These are phyloP conservation scores for Xylariomycetidae sp. DNA, from an alignment of 2,329 filamentous ascomycete genomes.

Conservation along the genomic window DNA sequence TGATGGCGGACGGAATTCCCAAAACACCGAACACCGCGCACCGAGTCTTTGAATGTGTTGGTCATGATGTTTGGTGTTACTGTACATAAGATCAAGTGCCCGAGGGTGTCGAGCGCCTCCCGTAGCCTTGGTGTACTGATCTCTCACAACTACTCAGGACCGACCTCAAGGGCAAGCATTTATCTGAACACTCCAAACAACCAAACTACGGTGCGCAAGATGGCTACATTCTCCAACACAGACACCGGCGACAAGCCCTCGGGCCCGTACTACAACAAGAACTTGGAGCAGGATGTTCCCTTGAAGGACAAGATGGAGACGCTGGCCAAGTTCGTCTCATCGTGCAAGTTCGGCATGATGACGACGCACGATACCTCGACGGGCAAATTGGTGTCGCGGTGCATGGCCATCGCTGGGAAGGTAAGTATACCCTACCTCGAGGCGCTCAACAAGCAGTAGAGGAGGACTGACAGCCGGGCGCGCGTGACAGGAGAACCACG, in stretches of 20 bases:
- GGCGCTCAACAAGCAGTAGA: background rate
- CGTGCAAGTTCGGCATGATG: conserved; percentile 81
- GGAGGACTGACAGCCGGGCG: background rate
- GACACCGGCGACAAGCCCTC: conserved; percentile 54
- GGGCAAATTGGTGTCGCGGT: conserved; percentile 67
- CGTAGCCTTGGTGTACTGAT: too few relatives aligned
- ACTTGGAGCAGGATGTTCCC: conserved; percentile 45
- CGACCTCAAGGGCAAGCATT: too few relatives aligned
- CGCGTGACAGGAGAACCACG: conserved; percentile 58
- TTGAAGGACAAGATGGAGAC: conserved; percentile 71
- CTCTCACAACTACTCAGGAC: too few relatives aligned
- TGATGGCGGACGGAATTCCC: too few relatives aligned
- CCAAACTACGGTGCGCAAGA: conserved; percentile 16
- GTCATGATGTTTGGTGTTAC: too few relatives aligned
- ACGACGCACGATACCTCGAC: conserved; percentile 63
- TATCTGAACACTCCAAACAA: too few relatives aligned
- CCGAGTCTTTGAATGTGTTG: too few relatives aligned
- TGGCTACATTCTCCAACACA: conserved; percentile 49
- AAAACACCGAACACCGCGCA: too few relatives aligned
- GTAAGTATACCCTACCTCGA: conserved; percentile 35
- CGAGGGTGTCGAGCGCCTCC: too few relatives aligned
- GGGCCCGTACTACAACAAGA: conserved; percentile 73
- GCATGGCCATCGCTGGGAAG: conserved; percentile 76
- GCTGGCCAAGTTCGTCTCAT: conserved; percentile 61
- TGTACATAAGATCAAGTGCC: too few relatives aligned